Percentiles rank a stretch among this genome's conserved stretches.
phyloP scores from a whole-genome alignment of 306 rosid genomes.

The Pachyrhizus erosus region DNA sequence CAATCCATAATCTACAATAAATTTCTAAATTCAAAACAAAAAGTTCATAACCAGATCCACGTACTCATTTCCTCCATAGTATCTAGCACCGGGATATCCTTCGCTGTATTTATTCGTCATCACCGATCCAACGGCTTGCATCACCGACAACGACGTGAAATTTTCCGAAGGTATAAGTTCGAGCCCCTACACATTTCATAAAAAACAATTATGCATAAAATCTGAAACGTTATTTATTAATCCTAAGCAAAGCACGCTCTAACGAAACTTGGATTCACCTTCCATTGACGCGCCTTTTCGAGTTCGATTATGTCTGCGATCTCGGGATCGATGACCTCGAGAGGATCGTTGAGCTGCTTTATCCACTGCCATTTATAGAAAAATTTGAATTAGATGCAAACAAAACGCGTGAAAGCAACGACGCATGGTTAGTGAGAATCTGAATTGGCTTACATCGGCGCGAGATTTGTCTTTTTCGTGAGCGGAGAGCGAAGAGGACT shows the following conservation, averaged over 20 bases:
- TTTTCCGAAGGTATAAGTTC: conserved; percentile 93
- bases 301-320: conserved; percentile 82
- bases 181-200: conserved; percentile 57
- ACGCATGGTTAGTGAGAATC: not conserved
- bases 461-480: conserved; percentile 61
- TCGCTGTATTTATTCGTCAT: conserved; percentile 95
- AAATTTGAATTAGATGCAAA: not conserved
- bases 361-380: conserved; percentile 66
- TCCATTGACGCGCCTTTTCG: conserved; percentile 95
- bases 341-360: conserved; percentile 81
- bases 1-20: not conserved
- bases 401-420: not conserved
- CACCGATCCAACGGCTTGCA: conserved; percentile 97
- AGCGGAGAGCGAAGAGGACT: conserved; percentile 72
- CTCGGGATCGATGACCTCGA: conserved; percentile 81
- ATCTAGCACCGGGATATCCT: conserved; percentile 97
- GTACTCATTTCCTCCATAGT: conserved; percentile 95
- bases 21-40: conserved; percentile 11
- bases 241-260: not conserved
- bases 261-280: conserved; percentile 39
- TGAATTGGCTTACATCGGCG: conserved; percentile 55
- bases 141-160: conserved; percentile 84
- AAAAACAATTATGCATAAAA: not conserved
- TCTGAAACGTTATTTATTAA: not conserved
- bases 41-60: conserved; percentile 41